Conservation (phyloP, 345 rosid genomes). For the Psidium guajava region DNA sequence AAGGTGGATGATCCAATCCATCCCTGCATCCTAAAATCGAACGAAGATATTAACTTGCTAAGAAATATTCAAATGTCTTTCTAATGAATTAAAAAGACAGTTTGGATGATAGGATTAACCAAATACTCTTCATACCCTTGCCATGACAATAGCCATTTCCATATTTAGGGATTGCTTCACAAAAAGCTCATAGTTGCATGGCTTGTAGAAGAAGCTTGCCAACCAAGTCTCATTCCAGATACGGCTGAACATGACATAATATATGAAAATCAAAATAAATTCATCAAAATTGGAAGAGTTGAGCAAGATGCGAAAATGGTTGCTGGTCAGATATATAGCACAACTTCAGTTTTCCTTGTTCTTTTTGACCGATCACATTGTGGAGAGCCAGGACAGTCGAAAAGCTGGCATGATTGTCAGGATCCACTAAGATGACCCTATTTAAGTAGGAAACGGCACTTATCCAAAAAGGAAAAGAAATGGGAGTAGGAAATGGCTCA, state of each 20-base stretch:
- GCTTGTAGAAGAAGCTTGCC: conserved; percentile 85
- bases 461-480: background rate
- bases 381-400: background rate
- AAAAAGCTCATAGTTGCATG: conserved; percentile 87
- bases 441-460: background rate
- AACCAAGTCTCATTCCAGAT: conserved; percentile 98
- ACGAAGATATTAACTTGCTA: background rate
- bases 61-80: background rate
- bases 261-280: background rate
- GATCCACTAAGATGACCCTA: background rate
- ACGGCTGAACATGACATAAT: conserved; percentile 37
- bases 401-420: background rate
- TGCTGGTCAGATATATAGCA: background rate
- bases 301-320: background rate
- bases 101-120: background rate
- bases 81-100: background rate
- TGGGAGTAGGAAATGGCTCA: background rate
- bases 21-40: conserved; percentile 47
- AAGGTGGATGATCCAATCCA: conserved; percentile 96
- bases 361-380: background rate
- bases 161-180: conserved; percentile 96
- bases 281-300: background rate
- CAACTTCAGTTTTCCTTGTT: background rate
- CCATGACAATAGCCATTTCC: conserved; percentile 97
- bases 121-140: conserved; percentile 43